These are phyloP conservation scores for Xylaria castorea DNA, from an alignment of 495 filamentous ascomycete species.

Conservation along the genomic window DNA sequence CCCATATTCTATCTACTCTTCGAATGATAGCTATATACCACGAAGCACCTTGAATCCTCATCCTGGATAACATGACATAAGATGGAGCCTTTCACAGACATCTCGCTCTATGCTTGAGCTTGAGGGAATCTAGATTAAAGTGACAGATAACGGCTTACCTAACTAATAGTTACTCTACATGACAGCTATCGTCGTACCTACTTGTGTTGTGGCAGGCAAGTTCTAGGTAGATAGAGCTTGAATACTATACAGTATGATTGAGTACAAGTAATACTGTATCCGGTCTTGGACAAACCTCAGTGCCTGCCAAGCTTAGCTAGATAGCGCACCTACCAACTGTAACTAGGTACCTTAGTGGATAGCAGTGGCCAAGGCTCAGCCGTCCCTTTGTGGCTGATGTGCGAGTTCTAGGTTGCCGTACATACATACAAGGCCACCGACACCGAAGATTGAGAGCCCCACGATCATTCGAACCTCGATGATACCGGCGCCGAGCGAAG, in stretches of 20 bases:
- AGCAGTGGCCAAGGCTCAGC: background rate
- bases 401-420: conserved; percentile 8
- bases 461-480: conserved; percentile 8
- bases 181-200: no score
- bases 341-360: background rate
- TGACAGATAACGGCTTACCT: background rate
- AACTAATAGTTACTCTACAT: background rate
- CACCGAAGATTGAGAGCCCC: conserved; percentile 24
- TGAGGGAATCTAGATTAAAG: background rate
- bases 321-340: no score
- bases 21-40: background rate
- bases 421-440: conserved; percentile 20
- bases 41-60: background rate
- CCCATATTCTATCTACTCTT: background rate
- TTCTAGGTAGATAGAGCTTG: background rate
- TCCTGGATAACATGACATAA: background rate
- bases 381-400: conserved; percentile 17
- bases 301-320: background rate
- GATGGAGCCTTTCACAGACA: background rate
- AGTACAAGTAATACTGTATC: background rate
- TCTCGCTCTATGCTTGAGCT: background rate
- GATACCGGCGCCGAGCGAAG: background rate
- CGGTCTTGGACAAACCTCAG: background rate
- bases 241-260: background rate
- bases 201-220: background rate